Evolutionary conservation across 306 rosid species (phyloP).

Genomic region (Vigna angularis): DNA sequence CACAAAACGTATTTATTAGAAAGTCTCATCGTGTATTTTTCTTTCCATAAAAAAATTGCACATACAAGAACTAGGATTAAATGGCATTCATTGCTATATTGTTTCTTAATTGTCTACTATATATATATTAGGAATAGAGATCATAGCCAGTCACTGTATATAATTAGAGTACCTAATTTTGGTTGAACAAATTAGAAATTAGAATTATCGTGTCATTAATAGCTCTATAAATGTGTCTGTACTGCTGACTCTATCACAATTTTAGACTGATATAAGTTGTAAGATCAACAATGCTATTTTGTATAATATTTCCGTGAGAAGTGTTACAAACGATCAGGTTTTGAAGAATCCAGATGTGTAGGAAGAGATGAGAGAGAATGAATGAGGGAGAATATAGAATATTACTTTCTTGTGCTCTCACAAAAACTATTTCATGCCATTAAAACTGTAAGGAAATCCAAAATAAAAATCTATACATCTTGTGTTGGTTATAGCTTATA

Average conservation of each 20-base stretch:
- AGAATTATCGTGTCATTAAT: not conserved
- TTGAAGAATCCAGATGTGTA: not conserved
- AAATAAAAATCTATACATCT: not conserved
- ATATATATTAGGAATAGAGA: no score
- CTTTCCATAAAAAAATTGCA: no score
- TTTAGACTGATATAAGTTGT: not conserved
- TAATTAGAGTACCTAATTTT: no score
- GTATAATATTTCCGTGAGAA: not conserved
- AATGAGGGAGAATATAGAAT: no score
- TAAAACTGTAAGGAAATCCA: conserved; percentile 12
- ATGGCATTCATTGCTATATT: no score
- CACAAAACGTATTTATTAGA: no score
- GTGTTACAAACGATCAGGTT: not conserved
- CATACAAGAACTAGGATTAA: no score
- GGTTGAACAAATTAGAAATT: not conserved
- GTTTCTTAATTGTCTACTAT: no score
- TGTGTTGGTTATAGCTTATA: conserved; percentile 2
- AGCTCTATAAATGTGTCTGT: not conserved
- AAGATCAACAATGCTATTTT: not conserved
- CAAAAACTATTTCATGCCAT: not conserved
- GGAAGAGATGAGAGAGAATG: not conserved
- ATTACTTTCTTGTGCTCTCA: not conserved
- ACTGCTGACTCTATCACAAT: not conserved
- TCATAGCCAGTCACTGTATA: no score
- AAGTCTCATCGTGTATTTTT: no score